Evolutionary conservation across 2,329 filamentous ascomycete species (phyloP), one percentile per base, ranked within the genome.

Genomic region (Colletotrichum graminicola): DNA sequence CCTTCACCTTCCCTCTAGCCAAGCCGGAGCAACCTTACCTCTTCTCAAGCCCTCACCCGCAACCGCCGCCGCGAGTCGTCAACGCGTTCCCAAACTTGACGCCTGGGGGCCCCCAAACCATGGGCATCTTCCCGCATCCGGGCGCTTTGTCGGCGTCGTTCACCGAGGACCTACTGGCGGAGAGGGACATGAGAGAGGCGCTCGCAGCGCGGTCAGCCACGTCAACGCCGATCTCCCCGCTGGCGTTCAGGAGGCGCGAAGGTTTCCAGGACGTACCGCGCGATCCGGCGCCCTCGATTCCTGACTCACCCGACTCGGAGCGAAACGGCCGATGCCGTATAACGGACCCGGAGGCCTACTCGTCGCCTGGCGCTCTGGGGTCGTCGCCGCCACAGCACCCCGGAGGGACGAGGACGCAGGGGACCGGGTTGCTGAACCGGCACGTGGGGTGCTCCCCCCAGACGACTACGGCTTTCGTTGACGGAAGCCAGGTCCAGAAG

Each of bases 111-210:
- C 60, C 45, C 0, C 45, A 62, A 21, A 18, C 32, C n/a, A 51
- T 52, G 60, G 32, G 34, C 10, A 52, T 62, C n/a, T 62, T 62
- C 32, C 60, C 60, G 10, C 60, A 62, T n/a, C 32, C 60, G 34
- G 45, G 34, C 1, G 60, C 60, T 1, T 2, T 62, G 7, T 51
- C 45, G 11, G 60, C 60, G 8, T 26, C 60, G 0, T 62, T 62
- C 45, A 62, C 60, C 7, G 14, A 32, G 4, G 60, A 62, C 16
- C 32, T 62, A 5, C 32, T 51, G 14, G 14, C 23, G 14, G 60
- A 62, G 32, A 18, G 32, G 3, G 16, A 23, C 4, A 26, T 18
- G 16, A 49, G 45, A 7, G 32, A 36, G 11, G 29, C 23, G 45
- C 60, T 62, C 3, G 45, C 60, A 7, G 8, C 23, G 4, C 32